These are phyloP conservation scores for Populus trichocarpa DNA, from an alignment of 441 rosid species.

Conservation along the genomic window DNA sequence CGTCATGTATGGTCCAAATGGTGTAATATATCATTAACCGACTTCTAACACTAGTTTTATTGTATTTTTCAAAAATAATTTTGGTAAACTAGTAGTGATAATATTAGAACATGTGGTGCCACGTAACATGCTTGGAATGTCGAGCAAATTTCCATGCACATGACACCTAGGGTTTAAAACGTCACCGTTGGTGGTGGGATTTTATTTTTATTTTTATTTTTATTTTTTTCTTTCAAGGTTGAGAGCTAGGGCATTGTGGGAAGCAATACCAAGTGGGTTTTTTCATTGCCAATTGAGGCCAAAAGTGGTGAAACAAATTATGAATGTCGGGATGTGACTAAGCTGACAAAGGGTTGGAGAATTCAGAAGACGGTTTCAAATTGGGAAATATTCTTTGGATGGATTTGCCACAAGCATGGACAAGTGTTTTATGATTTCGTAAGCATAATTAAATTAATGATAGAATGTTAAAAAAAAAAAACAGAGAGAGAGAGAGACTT, in stretches of 20 bases:
- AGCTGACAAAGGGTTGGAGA: conserved; percentile 23
- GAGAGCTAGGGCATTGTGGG: not conserved
- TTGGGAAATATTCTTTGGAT: conserved; percentile 39
- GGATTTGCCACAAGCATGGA: conserved; percentile 25
- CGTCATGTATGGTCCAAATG: too few relatives aligned
- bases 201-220: not conserved
- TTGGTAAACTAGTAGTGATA: not conserved
- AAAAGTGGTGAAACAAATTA: conserved; percentile 14
- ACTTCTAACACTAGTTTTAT: too few relatives aligned
- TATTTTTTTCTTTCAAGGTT: not conserved
- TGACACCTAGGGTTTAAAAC: conserved; percentile 14
- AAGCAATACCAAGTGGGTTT: not conserved
- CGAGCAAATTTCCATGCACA: not conserved
- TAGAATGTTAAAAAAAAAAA: not conserved
- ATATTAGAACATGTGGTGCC: not conserved
- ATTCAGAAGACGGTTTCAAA: conserved; percentile 27
- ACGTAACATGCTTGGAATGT: conserved; percentile 24
- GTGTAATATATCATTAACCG: too few relatives aligned
- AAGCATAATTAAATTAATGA: conserved; percentile 8
- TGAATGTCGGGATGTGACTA: conserved; percentile 12
- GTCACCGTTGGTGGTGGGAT: conserved; percentile 13
- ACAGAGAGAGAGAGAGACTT: not conserved
- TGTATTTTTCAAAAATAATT: too few relatives aligned
- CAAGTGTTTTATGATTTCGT: conserved; percentile 20
- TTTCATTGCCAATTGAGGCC: conserved; percentile 3